Evolutionary conservation across 805 yeast genomes (phyloP).

Genomic region (Kodamaea lidongshanica): DNA sequence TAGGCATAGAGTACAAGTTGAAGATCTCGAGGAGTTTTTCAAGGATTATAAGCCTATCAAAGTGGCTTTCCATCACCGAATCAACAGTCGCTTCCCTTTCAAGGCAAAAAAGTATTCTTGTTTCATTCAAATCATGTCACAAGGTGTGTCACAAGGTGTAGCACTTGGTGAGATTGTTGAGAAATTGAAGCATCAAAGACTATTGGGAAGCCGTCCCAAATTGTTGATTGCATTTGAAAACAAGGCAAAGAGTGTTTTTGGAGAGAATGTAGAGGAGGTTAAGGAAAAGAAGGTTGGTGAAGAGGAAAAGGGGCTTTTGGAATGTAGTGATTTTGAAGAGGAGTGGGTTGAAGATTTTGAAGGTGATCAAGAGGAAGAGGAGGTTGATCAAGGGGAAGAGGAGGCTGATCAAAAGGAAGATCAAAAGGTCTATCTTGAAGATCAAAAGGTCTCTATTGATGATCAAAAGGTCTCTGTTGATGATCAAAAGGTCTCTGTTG

Average conservation of each 20-base stretch:
- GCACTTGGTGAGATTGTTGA: conserved; percentile 40
- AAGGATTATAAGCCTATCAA: conserved; percentile 41
- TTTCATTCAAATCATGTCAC: conserved; percentile 43
- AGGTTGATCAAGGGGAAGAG: no score
- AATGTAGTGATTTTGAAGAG: neutral
- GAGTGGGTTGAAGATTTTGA: conserved; percentile 1
- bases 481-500: no score
- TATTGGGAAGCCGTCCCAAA: conserved; percentile 10
- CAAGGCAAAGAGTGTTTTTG: no score
- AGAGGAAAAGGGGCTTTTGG: conserved; percentile 1
- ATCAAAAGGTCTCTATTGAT: no score
- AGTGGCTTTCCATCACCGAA: conserved; percentile 41
- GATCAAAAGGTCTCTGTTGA: no score
- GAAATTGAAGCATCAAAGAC: conserved; percentile 29
- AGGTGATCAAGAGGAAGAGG: no score
- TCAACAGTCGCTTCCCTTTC: conserved; percentile 22
- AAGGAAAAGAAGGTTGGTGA: no score
- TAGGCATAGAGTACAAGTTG: no score
- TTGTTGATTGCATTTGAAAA: no score
- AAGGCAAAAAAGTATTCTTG: conserved; percentile 42
- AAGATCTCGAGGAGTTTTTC: conserved; percentile 40
- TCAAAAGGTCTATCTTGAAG: no score
- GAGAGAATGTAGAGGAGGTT: conserved; percentile 4
- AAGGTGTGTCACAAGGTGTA: conserved; percentile 28
- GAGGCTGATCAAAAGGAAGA: no score